These are phyloP conservation scores for Lippia alba DNA, from an alignment of 305 asterid species.

Conservation along the genomic window DNA sequence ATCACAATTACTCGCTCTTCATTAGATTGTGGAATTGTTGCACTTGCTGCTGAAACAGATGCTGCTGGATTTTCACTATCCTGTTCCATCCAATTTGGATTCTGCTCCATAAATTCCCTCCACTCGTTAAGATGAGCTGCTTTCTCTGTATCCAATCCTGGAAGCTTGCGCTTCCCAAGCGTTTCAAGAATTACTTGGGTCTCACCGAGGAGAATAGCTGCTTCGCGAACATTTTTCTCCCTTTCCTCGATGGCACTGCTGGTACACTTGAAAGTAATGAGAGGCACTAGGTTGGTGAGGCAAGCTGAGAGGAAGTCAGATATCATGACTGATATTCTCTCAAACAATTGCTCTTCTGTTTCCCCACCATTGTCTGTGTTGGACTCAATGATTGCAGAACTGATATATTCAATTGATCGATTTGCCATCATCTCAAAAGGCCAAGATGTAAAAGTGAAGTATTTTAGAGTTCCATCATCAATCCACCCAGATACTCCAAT, in stretches of 20 bases:
- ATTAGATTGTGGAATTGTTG: not conserved
- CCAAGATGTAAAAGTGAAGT: no score
- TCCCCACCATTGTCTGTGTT: not conserved
- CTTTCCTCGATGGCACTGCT: no score
- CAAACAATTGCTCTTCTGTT: not conserved
- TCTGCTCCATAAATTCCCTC: not conserved
- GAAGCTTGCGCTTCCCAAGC: slow-evolving; percentile 26
- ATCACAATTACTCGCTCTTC: not conserved
- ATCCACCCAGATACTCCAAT: not conserved
- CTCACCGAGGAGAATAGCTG: no score
- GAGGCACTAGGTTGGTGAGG: not conserved
- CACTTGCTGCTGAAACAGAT: not conserved
- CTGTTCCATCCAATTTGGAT: no score
- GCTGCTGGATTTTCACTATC: not conserved
- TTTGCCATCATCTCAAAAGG: not conserved
- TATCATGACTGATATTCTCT: not conserved
- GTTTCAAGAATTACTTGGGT: slow-evolving; percentile 13
- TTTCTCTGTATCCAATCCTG: not conserved
- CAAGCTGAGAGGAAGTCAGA: not conserved
- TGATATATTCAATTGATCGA: not conserved
- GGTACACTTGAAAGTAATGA: not conserved
- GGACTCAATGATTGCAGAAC: not conserved
- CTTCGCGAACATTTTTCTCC: no score
- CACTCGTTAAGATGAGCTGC: not conserved
- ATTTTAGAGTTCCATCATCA: no score